Conservation (phyloP, 306 rosid species). For the Canavalia ensiformis region DNA sequence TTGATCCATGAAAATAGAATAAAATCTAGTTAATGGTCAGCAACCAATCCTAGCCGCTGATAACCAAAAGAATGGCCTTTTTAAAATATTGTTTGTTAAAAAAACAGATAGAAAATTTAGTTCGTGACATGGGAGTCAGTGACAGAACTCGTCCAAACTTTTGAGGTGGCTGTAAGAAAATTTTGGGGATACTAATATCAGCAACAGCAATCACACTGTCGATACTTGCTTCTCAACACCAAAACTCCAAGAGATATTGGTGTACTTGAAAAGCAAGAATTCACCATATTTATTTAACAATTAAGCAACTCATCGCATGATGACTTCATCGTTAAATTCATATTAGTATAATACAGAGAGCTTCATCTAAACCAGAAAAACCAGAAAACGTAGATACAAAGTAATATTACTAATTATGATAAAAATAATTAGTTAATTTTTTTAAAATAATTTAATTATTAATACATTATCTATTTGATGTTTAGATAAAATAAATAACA, state of each 20-base stretch:
- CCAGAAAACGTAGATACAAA: too few species aligned
- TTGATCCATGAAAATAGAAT: neutral
- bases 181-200: neutral
- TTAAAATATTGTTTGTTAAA: neutral
- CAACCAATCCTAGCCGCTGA: neutral
- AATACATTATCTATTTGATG: too few species aligned
- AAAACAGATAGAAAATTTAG: too few species aligned
- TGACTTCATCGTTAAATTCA: too few species aligned
- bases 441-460: too few species aligned
- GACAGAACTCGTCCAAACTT: neutral
- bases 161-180: neutral
- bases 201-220: too few species aligned
- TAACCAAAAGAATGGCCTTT: neutral
- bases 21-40: neutral
- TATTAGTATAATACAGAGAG: too few species aligned
- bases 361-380: too few species aligned
- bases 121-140: too few species aligned
- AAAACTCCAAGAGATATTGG: conserved; percentile 2
- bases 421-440: too few species aligned
- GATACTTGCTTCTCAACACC: neutral
- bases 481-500: too few species aligned
- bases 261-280: neutral
- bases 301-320: neutral
- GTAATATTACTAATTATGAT: too few species aligned
- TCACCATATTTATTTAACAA: conserved; percentile 5